Evolutionary conservation across 2,329 filamentous ascomycete genomes (phyloP), one percentile per base, ranked within the genome.

Genomic region (Cercospora sesami): DNA sequence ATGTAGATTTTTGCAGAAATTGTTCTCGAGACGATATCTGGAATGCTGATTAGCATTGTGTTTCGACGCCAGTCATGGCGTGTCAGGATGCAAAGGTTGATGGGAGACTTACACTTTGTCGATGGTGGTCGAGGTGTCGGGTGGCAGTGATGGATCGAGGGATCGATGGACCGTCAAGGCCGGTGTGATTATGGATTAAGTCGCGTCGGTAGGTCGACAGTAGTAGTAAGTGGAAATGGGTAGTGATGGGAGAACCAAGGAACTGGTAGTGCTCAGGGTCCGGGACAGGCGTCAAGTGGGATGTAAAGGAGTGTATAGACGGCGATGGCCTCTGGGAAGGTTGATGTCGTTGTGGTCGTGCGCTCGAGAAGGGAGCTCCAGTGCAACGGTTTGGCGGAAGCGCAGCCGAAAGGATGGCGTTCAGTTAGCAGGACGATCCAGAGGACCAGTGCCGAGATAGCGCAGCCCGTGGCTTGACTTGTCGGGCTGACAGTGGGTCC

Each of bases 251-350:
- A 60, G 60, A 68, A 71, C 64, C 66, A 65, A 72, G 69, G 61
- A 68, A 63, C 21, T 68, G 65, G 64, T 65, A 42, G 69, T 64
- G 62, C 61, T 72, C 75, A 75, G 72, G 76, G 73, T 75, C 73
- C 70, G 71, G 75, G 68, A 70, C 72, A 68, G 71, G 74, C 74
- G 74, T 74, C 72, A 66, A 74, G 76, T 75, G 72, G 75, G 75
- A 75, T 73, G 74, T 74, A 74, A 77, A 77, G 68, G 76, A 78
- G 68, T 66, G 72, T 75, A 70, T 70, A 72, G 74, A 73, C 69
- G 72, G 69, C 69, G 69, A 71, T 71, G 75, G 68, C 69, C 69
- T 71, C 51, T 64, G 26, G 61, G 65, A 60, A 66, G 58, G 70
- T 70, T 72, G 71, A 69, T 73, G 70, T 69, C 69, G 68, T 58